Evolutionary conservation across 495 filamentous ascomycete genomes (phyloP), one percentile per base, ranked within the genome.

Genomic region (Aspergillus hancockii): DNA sequence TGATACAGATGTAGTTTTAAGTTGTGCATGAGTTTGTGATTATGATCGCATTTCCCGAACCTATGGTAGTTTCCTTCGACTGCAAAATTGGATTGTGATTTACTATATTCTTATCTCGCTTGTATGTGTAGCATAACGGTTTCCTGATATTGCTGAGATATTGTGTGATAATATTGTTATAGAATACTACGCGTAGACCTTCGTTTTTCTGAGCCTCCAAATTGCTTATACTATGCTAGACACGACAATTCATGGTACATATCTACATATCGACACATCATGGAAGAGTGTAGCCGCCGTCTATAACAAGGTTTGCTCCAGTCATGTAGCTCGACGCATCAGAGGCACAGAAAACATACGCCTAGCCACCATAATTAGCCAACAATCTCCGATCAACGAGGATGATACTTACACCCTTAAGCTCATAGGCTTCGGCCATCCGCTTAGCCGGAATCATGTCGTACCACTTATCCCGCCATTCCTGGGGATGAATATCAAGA

Each of bases 281-380:
- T 30, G 67, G 67, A 38, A 64, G 58, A 1, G 66, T 69, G 54
- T 70, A 70, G 19, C 71, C 68, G 9, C 68, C 71, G 53, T 71
- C 71, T 49, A 73, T 62, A 2, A 73, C 56, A 6, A 73, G 52
- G 58, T 73, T 59, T 22, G 67, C 57, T 14, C 71, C 71, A 25
- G 71, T 74, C 65, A 70, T 72, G 55, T 69, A 74, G 32, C 67
- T 70, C 16, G 63, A 68, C 14, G 71, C 71, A 61, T 71, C 71
- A 3, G 64, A 67, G 4, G 71, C 71, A 16, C 63, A 63, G 49
- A 68, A 73, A 14, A 73, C 59, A 63, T 69, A 71, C 36, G 58
- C 70, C 23, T 66, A 3, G 45, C 8, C 14, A 7, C 0, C 5
- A 28, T n/a, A 28, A 34, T 56, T 53, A 62, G 49, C 22, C 8